phyloP scores from a whole-genome alignment of 768 basidiomycete genomes.

The Suillus tomentosus region DNA sequence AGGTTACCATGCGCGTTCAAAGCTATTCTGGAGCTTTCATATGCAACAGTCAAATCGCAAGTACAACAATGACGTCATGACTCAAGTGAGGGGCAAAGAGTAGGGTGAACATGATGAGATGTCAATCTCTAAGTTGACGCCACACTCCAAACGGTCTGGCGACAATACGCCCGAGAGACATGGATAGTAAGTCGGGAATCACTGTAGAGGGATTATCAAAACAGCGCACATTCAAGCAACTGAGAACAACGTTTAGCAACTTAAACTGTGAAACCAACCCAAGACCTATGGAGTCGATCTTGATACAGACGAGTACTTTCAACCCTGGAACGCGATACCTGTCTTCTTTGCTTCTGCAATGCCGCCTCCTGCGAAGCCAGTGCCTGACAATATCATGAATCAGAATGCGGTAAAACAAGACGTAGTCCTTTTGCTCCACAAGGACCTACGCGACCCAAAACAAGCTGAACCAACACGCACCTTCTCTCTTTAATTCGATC shows the following conservation, averaged over 20 bases:
- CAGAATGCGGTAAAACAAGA: constrained; percentile 7
- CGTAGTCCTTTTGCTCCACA: not conserved
- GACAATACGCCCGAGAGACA: not conserved
- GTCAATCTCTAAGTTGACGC: not conserved
- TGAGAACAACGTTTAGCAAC: not conserved
- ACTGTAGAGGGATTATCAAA: not conserved
- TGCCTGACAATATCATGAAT: constrained; percentile 50
- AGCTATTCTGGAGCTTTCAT: constrained; percentile 39
- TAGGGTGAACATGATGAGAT: not conserved
- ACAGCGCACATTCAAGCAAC: constrained; percentile 4
- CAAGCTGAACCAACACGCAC: constrained; percentile 39
- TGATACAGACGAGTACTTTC: constrained; percentile 13
- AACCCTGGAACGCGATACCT: constrained; percentile 88
- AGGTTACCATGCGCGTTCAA: constrained; percentile 29
- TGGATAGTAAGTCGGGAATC: not conserved
- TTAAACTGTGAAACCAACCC: not conserved
- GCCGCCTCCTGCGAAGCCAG: constrained; percentile 94
- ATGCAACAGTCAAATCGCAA: constrained; percentile 21
- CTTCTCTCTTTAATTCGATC: constrained; percentile 87
- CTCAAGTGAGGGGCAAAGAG: not conserved
- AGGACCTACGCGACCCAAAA: constrained; percentile 1
- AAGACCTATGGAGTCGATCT: not conserved
- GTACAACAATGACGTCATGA: not conserved
- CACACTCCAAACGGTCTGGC: not conserved
- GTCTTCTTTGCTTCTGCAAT: constrained; percentile 82